Base-by-base conservation (phyloP, 2,329 filamentous ascomycete genomes). In the Botrytis medusae region DNA sequence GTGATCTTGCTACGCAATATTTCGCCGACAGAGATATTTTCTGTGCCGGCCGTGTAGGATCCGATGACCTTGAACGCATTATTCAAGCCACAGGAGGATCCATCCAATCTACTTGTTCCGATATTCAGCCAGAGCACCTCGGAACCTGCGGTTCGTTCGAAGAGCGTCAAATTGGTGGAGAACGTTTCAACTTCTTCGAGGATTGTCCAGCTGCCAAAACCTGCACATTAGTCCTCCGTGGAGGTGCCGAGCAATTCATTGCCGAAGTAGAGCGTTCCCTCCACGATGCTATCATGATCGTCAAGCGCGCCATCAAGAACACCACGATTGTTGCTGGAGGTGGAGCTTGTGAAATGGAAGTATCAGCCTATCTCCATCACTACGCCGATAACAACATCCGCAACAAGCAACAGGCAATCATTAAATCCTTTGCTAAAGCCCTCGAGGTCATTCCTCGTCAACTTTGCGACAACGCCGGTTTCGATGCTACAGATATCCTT, bases 201-300 rank as follows among this genome's bases (percentile, higher is more conserved):
- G 93, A 95, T 80, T 99, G 96, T 86, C 93, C 95, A 44, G 91
- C 91, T 80, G 95, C 96, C 77, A 97, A 97, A 88, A 98, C 96
- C 1, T 99, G 96, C 87, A 99, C 96, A 16, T 87, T 99, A 32
- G 91, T 99, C 59, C 91, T 99, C 76, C 93, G 96, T 81, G 96
- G 96, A 80, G 96, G 96, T 77, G 96, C 96, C 51, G 96, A 99
- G 86, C 96, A 99, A 83, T 99, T 99, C 85, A 99, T 99, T 79
- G 96, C 96, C 74, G 96, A 99, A 84, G 96, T 98, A 2, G 96
- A 99, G 87, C 93, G 96, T 77, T 97, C 94, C 81, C 89, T 99
- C 77, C 96, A 99, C 87, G 96, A 99, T 81, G 96, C 96, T 79
- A 98, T 99, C 84, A 99, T 99, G 96, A 97, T 99, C 80, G 96